A percentile compares a stretch with the other conserved stretches of the same genome.
Conservation (phyloP, 805 yeast genomes). For the Scheffersomyces ergatensis region DNA sequence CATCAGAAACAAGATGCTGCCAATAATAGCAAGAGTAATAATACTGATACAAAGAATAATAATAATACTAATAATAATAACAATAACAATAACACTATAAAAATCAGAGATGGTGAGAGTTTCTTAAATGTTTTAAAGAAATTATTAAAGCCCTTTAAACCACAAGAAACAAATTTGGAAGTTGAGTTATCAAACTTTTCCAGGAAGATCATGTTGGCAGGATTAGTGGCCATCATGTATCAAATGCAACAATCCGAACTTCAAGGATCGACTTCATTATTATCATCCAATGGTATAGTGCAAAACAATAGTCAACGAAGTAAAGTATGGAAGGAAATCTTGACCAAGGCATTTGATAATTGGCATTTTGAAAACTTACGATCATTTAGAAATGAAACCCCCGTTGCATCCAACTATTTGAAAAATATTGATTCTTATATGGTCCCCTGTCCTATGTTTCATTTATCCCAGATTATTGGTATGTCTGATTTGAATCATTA, state of each 20-base stretch:
- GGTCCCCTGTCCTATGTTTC: slow-evolving; percentile 70
- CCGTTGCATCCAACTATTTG: not conserved
- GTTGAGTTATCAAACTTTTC: slow-evolving; percentile 48
- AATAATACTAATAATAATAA: slow-evolving; percentile 4
- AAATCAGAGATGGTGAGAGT: slow-evolving; percentile 19
- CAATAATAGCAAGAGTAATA: not conserved
- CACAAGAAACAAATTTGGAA: slow-evolving; percentile 7
- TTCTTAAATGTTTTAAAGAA: slow-evolving; percentile 59
- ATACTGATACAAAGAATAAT: slow-evolving; percentile 3
- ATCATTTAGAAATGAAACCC: not conserved
- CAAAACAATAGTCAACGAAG: slow-evolving; percentile 22
- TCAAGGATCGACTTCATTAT: slow-evolving; percentile 44
- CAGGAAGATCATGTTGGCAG: slow-evolving; percentile 46
- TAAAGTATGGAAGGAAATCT: slow-evolving; percentile 66
- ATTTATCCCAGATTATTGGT: slow-evolving; percentile 66
- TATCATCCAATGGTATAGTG: slow-evolving; percentile 15
- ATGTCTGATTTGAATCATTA: slow-evolving; percentile 66
- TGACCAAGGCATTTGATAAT: slow-evolving; percentile 67
- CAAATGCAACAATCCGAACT: slow-evolving; percentile 29
- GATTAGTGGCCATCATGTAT: slow-evolving; percentile 22
- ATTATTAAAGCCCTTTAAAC: slow-evolving; percentile 51
- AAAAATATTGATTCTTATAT: slow-evolving; percentile 26
- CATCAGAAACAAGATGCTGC: not conserved
- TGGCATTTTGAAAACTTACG: slow-evolving; percentile 4
- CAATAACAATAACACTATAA: slow-evolving; percentile 6